phyloP scores from a whole-genome alignment of 176 grass and related monocot species.

The Triticum urartu region DNA sequence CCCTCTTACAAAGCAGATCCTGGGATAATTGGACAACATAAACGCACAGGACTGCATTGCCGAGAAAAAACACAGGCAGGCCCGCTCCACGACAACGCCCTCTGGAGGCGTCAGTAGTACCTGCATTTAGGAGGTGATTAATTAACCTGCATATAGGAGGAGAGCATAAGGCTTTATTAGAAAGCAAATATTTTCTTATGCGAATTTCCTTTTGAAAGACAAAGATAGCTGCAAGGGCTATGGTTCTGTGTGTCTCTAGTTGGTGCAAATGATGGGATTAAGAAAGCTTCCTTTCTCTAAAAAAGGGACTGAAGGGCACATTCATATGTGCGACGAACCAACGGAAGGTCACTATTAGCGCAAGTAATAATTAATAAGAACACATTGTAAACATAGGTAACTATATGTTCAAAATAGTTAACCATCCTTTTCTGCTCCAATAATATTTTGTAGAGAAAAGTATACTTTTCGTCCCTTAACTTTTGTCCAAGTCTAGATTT shows the following conservation, averaged over 20 bases:
- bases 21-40: too few relatives aligned
- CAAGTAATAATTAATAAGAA: not conserved
- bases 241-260: not conserved
- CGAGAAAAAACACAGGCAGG: too few relatives aligned
- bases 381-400: not conserved
- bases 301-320: not conserved
- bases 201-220: not conserved
- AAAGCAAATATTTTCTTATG: not conserved
- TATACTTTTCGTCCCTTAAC: too few relatives aligned
- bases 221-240: not conserved
- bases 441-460: not conserved
- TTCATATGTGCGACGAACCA: not conserved
- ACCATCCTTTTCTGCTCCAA: not conserved
- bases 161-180: not conserved
- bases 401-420: not conserved
- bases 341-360: not conserved
- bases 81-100: too few relatives aligned
- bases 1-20: too few relatives aligned
- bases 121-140: not conserved
- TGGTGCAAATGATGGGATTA: not conserved
- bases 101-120: too few relatives aligned
- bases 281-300: not conserved
- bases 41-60: too few relatives aligned
- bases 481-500: too few relatives aligned
- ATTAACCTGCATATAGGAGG: not conserved